Evolutionary conservation across 148 eudicot genomes (phyloP), one percentile per base, ranked within the genome.

Genomic region (Camellia lanceoleosa): DNA sequence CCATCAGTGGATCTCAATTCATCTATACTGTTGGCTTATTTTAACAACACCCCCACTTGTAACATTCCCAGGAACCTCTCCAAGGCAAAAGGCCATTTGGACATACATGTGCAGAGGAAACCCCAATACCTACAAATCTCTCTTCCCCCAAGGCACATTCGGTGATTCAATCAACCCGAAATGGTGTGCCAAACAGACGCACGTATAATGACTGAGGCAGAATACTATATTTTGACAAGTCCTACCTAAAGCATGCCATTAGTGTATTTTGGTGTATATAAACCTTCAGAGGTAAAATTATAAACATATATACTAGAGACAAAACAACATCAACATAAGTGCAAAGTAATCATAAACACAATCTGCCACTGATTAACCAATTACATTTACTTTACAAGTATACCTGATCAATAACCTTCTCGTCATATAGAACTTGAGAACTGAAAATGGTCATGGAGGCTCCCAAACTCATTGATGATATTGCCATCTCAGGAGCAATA

Each of bases 391-490:
- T 54, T 44, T 51, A 61, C 68, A 55, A 56, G 58, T 84, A 59
- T 84, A 96, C 99, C 98, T 91, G 98, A 84, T 96, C 97, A 77
- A 96, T 90, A 74, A 96, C 88, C 87, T 91, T 96, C 90, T 91
- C 98, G 80, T 96, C 98, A 79, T 81, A 94, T 54, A 96, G 90
- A 43, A 93, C 70, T 75, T 94, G 94, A 80, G 98, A 90, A 69
- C 94, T 96, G 76, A 96, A 94, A 80, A 96, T 86, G 78, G 89
- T 82, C 88, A 91, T 82, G 16, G 99, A 93, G 68, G 97, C 98
- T 76, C 99, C 99, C 81, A 87, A 73, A 81, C 89, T 94, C 66
- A 82, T 80, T 4, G 94, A 88, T 77, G 99, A 92, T 78, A 92
- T 67, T 73, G 94, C 88, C 93, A 89, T 94, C 86, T 92, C 95